A percentile compares a stretch with the other conserved stretches of the same genome.
Evolutionary conservation across 805 yeast genomes (phyloP).

Genomic region (Wilhelminamyces savonicus): DNA sequence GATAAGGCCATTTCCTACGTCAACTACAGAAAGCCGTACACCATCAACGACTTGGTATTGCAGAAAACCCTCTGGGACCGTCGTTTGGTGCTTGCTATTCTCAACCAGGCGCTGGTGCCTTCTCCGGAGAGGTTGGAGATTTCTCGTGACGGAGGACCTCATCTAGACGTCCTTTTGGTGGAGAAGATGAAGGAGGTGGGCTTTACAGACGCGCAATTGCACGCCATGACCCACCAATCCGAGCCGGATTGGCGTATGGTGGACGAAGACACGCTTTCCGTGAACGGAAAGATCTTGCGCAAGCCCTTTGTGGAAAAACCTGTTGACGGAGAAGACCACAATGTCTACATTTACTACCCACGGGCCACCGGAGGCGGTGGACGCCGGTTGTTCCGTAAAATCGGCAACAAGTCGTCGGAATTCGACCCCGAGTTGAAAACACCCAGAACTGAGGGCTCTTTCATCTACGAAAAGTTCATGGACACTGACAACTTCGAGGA

Average conservation of each 20-base stretch:
- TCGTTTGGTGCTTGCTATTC: constrained; percentile 71
- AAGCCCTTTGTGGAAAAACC: constrained; percentile 99
- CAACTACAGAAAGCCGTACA: constrained; percentile 80
- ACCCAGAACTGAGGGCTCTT: constrained; percentile 89
- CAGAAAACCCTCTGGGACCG: constrained; percentile 98
- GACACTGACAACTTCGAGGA: constrained; percentile 98
- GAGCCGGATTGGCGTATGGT: constrained; percentile 87
- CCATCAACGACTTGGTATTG: constrained; percentile 81
- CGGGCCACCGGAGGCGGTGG: constrained; percentile 96
- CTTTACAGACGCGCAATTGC: constrained; percentile 39
- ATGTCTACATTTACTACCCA: constrained; percentile 87
- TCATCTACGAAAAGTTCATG: constrained; percentile 89
- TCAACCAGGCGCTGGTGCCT: constrained; percentile 79
- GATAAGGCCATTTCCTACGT: constrained; percentile 92
- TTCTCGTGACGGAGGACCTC: constrained; percentile 96
- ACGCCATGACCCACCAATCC: constrained; percentile 53
- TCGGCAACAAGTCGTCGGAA: constrained; percentile 95
- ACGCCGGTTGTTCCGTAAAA: constrained; percentile 85
- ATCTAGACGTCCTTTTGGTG: constrained; percentile 52
- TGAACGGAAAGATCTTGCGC: constrained; percentile 61
- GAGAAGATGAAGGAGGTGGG: constrained; percentile 41
- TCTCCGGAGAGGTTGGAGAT: constrained; percentile 87
- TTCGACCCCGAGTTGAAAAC: constrained; percentile 71
- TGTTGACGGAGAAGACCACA: constrained; percentile 98
- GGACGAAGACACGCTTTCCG: constrained; percentile 69